Conservation (phyloP, 768 basidiomycete genomes). For the Tephrocybe sp. region DNA sequence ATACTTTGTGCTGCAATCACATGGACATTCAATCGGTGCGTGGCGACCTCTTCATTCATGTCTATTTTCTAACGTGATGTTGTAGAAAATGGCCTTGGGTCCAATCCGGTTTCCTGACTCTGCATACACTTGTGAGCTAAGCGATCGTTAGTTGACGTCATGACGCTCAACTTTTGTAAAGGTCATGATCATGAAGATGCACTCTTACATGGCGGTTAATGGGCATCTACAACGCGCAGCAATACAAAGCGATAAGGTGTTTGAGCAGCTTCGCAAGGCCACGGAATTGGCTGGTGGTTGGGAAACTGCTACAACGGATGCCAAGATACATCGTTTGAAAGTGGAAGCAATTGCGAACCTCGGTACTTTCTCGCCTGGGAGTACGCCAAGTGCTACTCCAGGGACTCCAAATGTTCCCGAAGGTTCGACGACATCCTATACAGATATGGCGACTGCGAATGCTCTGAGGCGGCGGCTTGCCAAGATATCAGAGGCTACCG, state of each 20-base stretch:
- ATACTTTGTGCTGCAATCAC: slow-evolving; percentile 74
- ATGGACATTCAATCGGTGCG: slow-evolving; percentile 88
- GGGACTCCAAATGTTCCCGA: slow-evolving; percentile 46
- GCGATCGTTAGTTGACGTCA: neutral
- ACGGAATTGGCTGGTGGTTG: slow-evolving; percentile 63
- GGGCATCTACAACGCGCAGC: slow-evolving; percentile 69
- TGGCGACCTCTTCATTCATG: neutral
- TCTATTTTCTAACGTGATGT: neutral
- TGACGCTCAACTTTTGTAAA: slow-evolving; percentile 19
- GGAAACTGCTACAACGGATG: slow-evolving; percentile 57
- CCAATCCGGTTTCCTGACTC: slow-evolving; percentile 85
- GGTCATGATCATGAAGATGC: slow-evolving; percentile 95
- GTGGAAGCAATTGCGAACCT: slow-evolving; percentile 28
- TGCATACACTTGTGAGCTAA: slow-evolving; percentile 73
- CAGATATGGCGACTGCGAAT: slow-evolving; percentile 51
- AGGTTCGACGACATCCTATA: slow-evolving; percentile 49
- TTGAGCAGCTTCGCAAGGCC: slow-evolving; percentile 45
- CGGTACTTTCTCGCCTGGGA: slow-evolving; percentile 22
- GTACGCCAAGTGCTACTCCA: slow-evolving; percentile 30
- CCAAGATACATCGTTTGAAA: slow-evolving; percentile 44
- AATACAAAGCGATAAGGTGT: slow-evolving; percentile 43
- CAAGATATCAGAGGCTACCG: slow-evolving; percentile 33
- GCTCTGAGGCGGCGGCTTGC: slow-evolving; percentile 60
- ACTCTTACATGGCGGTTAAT: slow-evolving; percentile 90
- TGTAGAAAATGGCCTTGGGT: slow-evolving; percentile 97